Base-by-base conservation (phyloP, 108 stramenopile species). In the Discostella stelligeroides region DNA sequence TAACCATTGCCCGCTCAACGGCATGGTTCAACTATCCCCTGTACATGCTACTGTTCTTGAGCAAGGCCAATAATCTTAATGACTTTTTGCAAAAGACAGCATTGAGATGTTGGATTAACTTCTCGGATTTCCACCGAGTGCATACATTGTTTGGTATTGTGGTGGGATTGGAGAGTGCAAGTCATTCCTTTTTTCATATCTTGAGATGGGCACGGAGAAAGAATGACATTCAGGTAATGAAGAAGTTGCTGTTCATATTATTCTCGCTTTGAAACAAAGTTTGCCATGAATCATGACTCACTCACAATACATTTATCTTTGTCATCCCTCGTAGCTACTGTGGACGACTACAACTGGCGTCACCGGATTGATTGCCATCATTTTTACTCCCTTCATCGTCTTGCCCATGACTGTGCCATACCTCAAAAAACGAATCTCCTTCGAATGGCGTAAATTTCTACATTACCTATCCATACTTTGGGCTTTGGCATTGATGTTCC, bases 31-130 rank as follows among this genome's bases (percentile, higher is more conserved):
- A 72, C 24, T 66, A 72, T 40, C 70, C 70, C 9, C 70, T 72
- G 14, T 72, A 72, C 70, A 72, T 72, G 64, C 23, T 72, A 14
- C 29, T 72, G 23, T 72, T 72, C 50, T 7, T 72, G 20, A 66
- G 49, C 48, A 72, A 72, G 65, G 49, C 48, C 1, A 20, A 53
- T 24, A 72, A 72, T 40, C 64, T 72, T 3, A 72, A 72, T 30
- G 66, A 72, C 20, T 41, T 66, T 6, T 21, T 72, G 0, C 70
- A 55, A 23, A 37, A 21, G 30, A 72, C 70, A 0, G 43, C 29
- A 34, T 30, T 65, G n/a, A 24, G 70, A 18, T 54, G 51, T 5
- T 72, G 50, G 50, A 55, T 72, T 10, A 55, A 66, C 43, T 72
- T 72, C 29, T 21, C 37, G 7, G 70, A 72, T 28, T 54, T 21